Evolutionary conservation across 345 rosid genomes (phyloP), one percentile per base, ranked within the genome.

Genomic region (Euphorbia lathyris): DNA sequence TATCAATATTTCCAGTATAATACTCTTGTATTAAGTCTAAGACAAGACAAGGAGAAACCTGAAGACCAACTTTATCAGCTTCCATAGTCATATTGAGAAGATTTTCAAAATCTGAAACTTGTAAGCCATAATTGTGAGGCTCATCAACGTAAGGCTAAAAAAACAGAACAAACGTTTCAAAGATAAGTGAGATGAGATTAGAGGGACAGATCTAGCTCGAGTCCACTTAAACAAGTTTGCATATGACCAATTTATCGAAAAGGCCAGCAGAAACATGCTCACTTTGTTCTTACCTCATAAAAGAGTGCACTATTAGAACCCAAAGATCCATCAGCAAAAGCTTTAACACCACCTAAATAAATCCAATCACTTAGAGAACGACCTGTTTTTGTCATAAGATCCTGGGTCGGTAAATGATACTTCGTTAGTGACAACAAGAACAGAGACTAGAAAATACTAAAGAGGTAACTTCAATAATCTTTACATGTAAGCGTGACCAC

Each of bases 281-380:
- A 65, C 7, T 47, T 55, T 29, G 23, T 76, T 66, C 78, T 82
- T 71, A 93, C 97, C 91, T 91, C 95, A 69, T 85, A 69, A 70
- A 94, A 86, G n/a, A 91, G 91, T 70, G 97, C 98, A 80, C 96
- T 91, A 53, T 79, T 86, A 36, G 97, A 88, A 63, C 97, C 96
- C 68, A 91, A 72, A 75, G 98, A 89, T 38, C 98, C 98, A 84
- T 94, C 98, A 57, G 86, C 85, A 81, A 89, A 94, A 52, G 91
- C 97, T 86, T 94, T 91, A 72, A 94, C 90, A 40, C 98, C 98
- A 63, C 98, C 94, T 65, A 88, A 81, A 74, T 93, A 89, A 72
- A 89, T 73, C 94, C 94, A 80, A 61, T 87, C 79, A 66, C 96
- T 93, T 58, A 89, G 42, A 48, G 70, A 72, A 52, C 26, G 71